phyloP scores from a whole-genome alignment of 2,329 filamentous ascomycete species.

The Hypoxylon rubiginosum region DNA sequence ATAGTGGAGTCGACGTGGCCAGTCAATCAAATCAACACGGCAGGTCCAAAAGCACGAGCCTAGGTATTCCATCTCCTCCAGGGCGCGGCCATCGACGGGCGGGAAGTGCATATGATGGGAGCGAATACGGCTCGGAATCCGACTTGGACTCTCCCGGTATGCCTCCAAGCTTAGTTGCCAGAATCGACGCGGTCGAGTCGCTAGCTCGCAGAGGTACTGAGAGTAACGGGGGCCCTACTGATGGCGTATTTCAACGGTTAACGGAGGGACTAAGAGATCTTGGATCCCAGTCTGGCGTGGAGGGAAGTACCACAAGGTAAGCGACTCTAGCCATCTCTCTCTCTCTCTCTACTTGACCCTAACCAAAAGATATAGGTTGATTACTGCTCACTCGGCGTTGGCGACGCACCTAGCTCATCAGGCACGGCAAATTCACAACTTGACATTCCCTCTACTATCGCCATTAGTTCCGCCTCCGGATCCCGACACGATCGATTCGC shows the following conservation, averaged over 20 bases:
- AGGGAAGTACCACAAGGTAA: slow-evolving; percentile 79
- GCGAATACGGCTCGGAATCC: slow-evolving; percentile 79
- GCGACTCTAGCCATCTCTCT: slow-evolving; percentile 26
- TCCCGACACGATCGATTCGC: slow-evolving; percentile 73
- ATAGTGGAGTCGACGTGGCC: slow-evolving; percentile 60
- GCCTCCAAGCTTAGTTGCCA: slow-evolving; percentile 73
- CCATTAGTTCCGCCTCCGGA: slow-evolving; percentile 75
- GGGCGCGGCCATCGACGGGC: slow-evolving; percentile 64
- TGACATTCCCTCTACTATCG: slow-evolving; percentile 78
- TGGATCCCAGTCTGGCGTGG: slow-evolving; percentile 79
- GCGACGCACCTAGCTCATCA: slow-evolving; percentile 82
- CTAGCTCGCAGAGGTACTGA: slow-evolving; percentile 76
- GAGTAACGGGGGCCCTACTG: slow-evolving; percentile 73
- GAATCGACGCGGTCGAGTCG: slow-evolving; percentile 80
- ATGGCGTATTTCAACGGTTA: slow-evolving; percentile 76
- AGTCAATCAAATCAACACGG: slow-evolving; percentile 50
- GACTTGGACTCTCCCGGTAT: slow-evolving; percentile 79
- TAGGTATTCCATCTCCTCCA: slow-evolving; percentile 60
- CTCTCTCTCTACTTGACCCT: slow-evolving; percentile 5
- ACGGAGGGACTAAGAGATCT: slow-evolving; percentile 78
- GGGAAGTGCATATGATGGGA: slow-evolving; percentile 76
- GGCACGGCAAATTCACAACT: slow-evolving; percentile 79
- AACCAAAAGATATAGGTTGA: slow-evolving; percentile 67
- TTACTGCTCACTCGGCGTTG: slow-evolving; percentile 80
- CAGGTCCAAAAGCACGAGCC: slow-evolving; percentile 55